phyloP scores from a whole-genome alignment of 2,329 filamentous ascomycete species.

The Cercospora sp. region DNA sequence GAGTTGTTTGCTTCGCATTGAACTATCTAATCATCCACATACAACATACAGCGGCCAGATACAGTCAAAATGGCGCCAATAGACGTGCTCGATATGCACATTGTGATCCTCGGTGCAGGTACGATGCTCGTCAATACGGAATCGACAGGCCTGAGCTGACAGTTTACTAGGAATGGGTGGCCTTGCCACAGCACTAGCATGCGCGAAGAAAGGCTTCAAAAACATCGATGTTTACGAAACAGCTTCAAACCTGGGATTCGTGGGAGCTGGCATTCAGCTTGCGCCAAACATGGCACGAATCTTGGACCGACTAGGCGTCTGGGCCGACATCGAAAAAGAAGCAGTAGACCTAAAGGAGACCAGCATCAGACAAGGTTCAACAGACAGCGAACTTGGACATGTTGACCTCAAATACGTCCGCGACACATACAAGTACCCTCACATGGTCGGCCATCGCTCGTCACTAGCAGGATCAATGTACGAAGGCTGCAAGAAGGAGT shows the following conservation, averaged over 20 bases:
- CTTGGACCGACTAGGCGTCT: conserved; percentile 70
- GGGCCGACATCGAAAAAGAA: conserved; percentile 68
- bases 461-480: conserved; percentile 70
- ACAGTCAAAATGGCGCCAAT: conserved; percentile 32
- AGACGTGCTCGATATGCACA: conserved; percentile 38
- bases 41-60: neutral
- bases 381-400: conserved; percentile 67
- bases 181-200: conserved; percentile 67
- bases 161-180: conserved; percentile 69
- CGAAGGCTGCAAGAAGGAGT: conserved; percentile 65
- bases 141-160: neutral
- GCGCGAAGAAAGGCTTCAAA: conserved; percentile 74
- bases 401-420: conserved; percentile 69
- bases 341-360: conserved; percentile 70
- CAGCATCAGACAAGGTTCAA: conserved; percentile 70
- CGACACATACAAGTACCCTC: conserved; percentile 69
- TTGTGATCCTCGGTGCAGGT: conserved; percentile 41
- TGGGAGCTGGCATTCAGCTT: conserved; percentile 81
- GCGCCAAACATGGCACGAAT: conserved; percentile 80
- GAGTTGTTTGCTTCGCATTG: neutral
- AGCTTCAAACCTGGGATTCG: conserved; percentile 72
- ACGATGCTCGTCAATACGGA: neutral
- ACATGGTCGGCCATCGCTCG: conserved; percentile 77
- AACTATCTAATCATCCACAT: neutral
- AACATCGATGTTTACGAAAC: conserved; percentile 73